These are phyloP conservation scores for Clavispora santaluciae DNA, from an alignment of 805 yeast genomes.

Conservation along the genomic window DNA sequence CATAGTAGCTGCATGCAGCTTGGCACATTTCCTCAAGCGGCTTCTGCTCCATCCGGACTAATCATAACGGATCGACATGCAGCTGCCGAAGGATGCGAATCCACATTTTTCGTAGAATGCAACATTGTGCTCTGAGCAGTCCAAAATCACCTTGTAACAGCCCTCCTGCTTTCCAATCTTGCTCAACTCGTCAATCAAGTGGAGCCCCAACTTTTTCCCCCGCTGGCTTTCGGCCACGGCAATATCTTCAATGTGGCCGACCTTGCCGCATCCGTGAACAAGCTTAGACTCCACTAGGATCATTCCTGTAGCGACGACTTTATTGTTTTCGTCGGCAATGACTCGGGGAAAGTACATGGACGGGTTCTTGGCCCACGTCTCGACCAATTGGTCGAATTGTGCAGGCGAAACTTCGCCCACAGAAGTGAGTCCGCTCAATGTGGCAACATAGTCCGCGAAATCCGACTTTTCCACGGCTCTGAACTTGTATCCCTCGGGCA, in stretches of 20 bases:
- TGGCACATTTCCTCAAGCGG: too few species aligned
- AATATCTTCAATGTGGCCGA: slow-evolving; percentile 95
- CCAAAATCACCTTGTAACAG: slow-evolving; percentile 85
- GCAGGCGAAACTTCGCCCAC: slow-evolving; percentile 66
- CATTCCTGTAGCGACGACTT: slow-evolving; percentile 80
- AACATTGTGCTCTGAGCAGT: slow-evolving; percentile 79
- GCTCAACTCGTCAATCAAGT: slow-evolving; percentile 58
- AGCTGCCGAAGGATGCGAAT: slow-evolving; percentile 57
- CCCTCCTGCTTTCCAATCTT: slow-evolving; percentile 55
- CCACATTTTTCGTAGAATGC: slow-evolving; percentile 90
- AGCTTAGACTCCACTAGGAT: slow-evolving; percentile 74
- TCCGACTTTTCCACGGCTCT: slow-evolving; percentile 56
- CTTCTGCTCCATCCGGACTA: too few species aligned
- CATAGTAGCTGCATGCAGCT: too few species aligned
- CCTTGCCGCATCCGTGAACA: slow-evolving; percentile 78
- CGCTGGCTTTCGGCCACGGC: slow-evolving; percentile 72
- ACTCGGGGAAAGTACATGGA: slow-evolving; percentile 67
- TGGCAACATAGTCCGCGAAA: slow-evolving; percentile 54
- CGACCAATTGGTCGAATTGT: slow-evolving; percentile 47
- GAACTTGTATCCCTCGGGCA: slow-evolving; percentile 67
- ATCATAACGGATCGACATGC: slow-evolving; percentile 53
- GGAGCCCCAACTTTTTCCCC: slow-evolving; percentile 75
- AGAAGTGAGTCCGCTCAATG: slow-evolving; percentile 66
- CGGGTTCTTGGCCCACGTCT: slow-evolving; percentile 51
- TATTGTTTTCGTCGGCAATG: slow-evolving; percentile 46